A percentile compares a stretch with the other conserved stretches of the same genome.
Evolutionary conservation across 1,284 basidiomycete species (phyloP).

Genomic region (Sanghuangporus baumii): DNA sequence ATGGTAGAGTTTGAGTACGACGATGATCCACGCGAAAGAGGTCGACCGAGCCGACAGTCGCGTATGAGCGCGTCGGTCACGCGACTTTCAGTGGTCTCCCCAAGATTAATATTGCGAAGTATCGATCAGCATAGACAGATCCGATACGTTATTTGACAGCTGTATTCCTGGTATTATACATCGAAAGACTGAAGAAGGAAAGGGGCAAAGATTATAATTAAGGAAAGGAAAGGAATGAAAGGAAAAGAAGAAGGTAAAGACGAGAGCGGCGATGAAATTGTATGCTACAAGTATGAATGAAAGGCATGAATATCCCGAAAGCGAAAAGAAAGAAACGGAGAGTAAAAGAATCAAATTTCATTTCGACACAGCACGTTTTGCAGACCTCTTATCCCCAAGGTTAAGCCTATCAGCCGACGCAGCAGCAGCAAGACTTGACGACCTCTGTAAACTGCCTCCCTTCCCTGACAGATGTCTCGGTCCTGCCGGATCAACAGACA

Average conservation of each 20-base stretch:
- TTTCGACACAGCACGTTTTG: constrained; percentile 12
- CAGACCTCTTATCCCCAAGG: background rate
- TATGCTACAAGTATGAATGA: no score
- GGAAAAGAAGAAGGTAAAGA: no score
- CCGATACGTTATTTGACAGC: no score
- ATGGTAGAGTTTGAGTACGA: background rate
- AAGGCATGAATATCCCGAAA: background rate
- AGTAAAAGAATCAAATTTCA: background rate
- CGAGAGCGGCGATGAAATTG: no score
- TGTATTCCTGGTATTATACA: no score
- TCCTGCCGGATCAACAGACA: background rate
- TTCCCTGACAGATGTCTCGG: background rate
- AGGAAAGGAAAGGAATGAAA: no score
- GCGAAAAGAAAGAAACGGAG: background rate
- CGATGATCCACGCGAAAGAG: background rate
- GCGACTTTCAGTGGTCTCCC: background rate
- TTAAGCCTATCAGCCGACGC: background rate
- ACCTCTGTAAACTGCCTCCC: background rate
- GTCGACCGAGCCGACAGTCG: background rate
- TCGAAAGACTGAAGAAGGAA: no score
- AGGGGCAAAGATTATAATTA: no score
- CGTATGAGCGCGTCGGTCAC: background rate
- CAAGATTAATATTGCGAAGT: background rate
- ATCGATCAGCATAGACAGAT: background rate
- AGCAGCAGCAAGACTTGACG: constrained; percentile 1